Conservation (phyloP, 2,329 filamentous ascomycete genomes). For the Helotiales sp. region DNA sequence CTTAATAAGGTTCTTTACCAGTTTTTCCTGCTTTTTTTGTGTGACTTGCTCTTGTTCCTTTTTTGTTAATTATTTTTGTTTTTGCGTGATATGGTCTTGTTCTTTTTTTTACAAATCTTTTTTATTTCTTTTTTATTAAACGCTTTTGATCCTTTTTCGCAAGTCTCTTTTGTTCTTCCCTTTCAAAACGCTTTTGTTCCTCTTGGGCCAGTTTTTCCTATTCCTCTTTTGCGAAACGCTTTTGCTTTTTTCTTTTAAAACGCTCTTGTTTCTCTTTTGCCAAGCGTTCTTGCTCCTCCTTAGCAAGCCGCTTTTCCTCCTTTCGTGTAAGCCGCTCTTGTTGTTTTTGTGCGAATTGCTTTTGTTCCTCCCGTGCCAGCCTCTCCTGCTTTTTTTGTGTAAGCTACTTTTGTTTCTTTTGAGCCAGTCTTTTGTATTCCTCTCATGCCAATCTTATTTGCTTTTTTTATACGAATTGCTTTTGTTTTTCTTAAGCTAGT, state of each 20-base stretch:
- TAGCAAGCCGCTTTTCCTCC: background rate
- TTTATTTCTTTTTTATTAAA: background rate
- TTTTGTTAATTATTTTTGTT: conserved; percentile 20
- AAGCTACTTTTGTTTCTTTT: no score
- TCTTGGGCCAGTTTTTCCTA: conserved; percentile 12
- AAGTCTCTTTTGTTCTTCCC: conserved; percentile 8
- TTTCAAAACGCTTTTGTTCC: conserved; percentile 8
- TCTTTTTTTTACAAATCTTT: background rate
- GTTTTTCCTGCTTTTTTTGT: background rate
- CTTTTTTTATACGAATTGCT: no score
- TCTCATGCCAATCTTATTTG: no score
- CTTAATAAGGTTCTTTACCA: conserved; percentile 25
- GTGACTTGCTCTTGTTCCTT: conserved; percentile 21
- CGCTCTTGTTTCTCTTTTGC: background rate
- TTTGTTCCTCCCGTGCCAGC: conserved; percentile 11
- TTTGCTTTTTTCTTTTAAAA: background rate
- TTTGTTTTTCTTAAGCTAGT: conserved; percentile 13
- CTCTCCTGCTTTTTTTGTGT: background rate
- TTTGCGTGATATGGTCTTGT: background rate
- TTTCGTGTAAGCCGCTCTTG: no score
- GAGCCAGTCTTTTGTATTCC: no score
- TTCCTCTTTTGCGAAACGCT: conserved; percentile 6
- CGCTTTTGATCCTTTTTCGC: conserved; percentile 6
- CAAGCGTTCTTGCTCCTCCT: background rate
- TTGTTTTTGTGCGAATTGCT: background rate